Base-by-base conservation (phyloP, 495 filamentous ascomycete species). In the Aspergillus coremiiformis region DNA sequence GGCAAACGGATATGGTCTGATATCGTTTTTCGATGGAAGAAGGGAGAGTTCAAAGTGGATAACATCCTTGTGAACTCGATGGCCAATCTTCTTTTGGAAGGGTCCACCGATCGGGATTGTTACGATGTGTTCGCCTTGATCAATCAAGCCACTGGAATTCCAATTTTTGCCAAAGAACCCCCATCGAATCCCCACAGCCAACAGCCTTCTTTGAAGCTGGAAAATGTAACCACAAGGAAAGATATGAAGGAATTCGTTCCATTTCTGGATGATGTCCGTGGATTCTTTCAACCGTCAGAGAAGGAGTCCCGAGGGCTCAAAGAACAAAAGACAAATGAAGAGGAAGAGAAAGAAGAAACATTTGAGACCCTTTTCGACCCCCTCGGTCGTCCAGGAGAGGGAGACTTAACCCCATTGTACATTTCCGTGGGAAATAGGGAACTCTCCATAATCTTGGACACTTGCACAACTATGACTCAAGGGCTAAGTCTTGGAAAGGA, bases 1-100 rank as follows among this genome's bases (percentile, higher is more conserved):
- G 86, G 78, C 1, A 80, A 84, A 47, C 69, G 74, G 10, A 68
- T 96, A 21, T 98, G 93, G 93, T 70, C 78, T n/a, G 88, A 93
- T 57, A 72, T 95, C 21, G 65, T 86, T 10, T 66, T 72, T 17
- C 80, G 82, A 44, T 96, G 91, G 91, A 73, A 68, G 29, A 71
- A 76, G 23, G 87, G 83, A 11, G 72, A 81, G 39, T 49, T 96
- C 11, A 54, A 72, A 47, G 69, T 96, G 22, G 89, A 95, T 58
- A 85, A 88, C 55, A 66, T 77, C 35, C 68, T 96, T 2, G 83
- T 90, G 8, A 79, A 76, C 51, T 73, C 87, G 5, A 91, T 96
- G 86, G 89, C 84, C 10, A 71, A 80, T 19, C 52, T 95, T 3
- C 73, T 96, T 6, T 62, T 87, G 17, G 69, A 80, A 21, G 78